Base-by-base conservation (phyloP, 192 early-diverging fungal species). In the Podila minutissima region DNA sequence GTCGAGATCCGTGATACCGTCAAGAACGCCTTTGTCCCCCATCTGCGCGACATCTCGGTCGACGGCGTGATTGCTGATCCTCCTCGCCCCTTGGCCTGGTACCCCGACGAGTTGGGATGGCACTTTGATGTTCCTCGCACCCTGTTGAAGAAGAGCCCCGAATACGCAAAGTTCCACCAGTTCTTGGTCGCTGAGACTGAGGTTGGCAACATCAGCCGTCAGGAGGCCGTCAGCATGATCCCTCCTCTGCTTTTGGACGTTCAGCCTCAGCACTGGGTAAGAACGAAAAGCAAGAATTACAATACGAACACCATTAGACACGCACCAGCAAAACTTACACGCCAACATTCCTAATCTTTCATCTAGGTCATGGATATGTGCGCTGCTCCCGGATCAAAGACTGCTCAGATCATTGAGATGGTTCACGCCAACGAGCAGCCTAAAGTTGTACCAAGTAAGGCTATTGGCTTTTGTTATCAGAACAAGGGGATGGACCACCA, bases 161-260 rank as follows among this genome's bases (percentile, higher is more conserved):
- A 89, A 68, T 89, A 95, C 69, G 82, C 86, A 59, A 88, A 91
- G 59, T 99, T 99, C 83, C 97, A 99, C 69, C 84, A 92, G 68
- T 99, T 98, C 85, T 86, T 99, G 61, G 95, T 97, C 59, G 89
- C 97, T 4, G 98, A 99, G 75, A 98, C 97, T n/a, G 97, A 98
- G 86, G 91, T 95, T 2, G 98, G 98, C 63, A 99, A 99, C 84
- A 93, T 99, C 62, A 95, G 92, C 79, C 89, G 97, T 53, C 98
- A 99, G 86, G 97, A 99, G 72, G 94, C 93, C 5, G 97, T 99
- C 61, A 94, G 93, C 83, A 99, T 99, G 98, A 95, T 99, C 69
- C 98, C 98, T n/a, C 94, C 94, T 51, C 84, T 97, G 69, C 78
- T 99, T 29, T 86, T 99, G 69, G 95, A 97, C 74, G 93, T 99